Evolutionary conservation across 805 yeast species (phyloP), one percentile per base, ranked within the genome.

Genomic region (Sugiyamaella americana): DNA sequence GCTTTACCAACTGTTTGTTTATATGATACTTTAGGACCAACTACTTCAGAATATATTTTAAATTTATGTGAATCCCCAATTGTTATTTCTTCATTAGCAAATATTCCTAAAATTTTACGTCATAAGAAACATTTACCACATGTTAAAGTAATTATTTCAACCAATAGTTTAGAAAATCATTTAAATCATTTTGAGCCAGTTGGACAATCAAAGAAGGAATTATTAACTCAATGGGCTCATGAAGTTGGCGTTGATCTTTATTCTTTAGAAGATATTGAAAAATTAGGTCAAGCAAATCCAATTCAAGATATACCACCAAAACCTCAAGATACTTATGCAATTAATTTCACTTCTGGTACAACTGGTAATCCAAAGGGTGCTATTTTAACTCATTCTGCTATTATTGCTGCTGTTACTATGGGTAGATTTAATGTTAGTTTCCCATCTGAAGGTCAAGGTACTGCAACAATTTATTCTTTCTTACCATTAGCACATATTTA

Each of bases 301-400:
- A 57, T 62, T 42, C 65, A 72, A 37, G 57, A 61, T 49, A 57
- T 61, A 36, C 76, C 76, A 10, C 84, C 87, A 21, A 65, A 62
- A 1, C 75, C 80, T 1, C 72, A 75, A 13, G 72, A 75, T 20
- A 40, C 74, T 17, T 79, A 77, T 59, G 80, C 88, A 16, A 75
- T 83, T 41, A 77, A 82, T 5, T 82, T 82, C 60, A 83, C 89
- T 2, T 79, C 86, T 0, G 89, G 89, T 26, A 82, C 89, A 1
- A 82, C 88, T 1, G 87, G 87, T 16, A 63, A 73, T 16, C 89
- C 89, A 41, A 82, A 83, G 63, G 89, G 89, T 44, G 88, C 79
- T 16, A 75, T 73, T 19, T 49, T 76, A 37, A 67, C 75, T 5
- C 87, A 82, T 42, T 64, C 66, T 8, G 73, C 73, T 57, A 69